phyloP scores from a whole-genome alignment of 2,329 filamentous ascomycete species.

The Colletotrichum sp. region DNA sequence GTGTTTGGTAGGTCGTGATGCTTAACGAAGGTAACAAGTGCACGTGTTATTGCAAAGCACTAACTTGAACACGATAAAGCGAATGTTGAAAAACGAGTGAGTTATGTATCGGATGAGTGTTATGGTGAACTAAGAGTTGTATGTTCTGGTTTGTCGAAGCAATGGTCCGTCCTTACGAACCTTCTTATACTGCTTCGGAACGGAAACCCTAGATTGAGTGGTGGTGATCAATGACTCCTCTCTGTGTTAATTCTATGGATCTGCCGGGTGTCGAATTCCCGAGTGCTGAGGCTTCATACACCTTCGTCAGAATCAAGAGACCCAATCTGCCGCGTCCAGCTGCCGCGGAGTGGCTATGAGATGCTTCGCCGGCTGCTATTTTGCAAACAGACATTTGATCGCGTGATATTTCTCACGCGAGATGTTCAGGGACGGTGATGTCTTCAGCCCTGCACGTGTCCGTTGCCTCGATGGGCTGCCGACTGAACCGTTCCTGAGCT shows the following conservation, averaged over 20 bases:
- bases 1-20: not conserved
- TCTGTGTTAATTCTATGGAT: not conserved
- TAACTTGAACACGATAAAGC: not conserved
- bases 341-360: conserved; percentile 3
- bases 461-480: not conserved
- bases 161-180: not conserved
- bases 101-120: not conserved
- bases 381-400: not conserved
- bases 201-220: not conserved
- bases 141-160: not conserved
- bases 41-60: not conserved
- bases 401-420: not conserved
- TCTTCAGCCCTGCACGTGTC: not conserved
- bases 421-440: not conserved
- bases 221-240: not conserved
- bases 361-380: not conserved
- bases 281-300: not conserved
- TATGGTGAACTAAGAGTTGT: not conserved
- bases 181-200: not conserved
- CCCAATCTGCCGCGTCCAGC: not conserved
- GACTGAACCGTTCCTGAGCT: not conserved
- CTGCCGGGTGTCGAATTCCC: not conserved
- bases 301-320: not conserved
- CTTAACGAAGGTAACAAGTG: not conserved
- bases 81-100: not conserved